Conservation (phyloP, 768 basidiomycete genomes). For the Hysterangium stoloniferum region DNA sequence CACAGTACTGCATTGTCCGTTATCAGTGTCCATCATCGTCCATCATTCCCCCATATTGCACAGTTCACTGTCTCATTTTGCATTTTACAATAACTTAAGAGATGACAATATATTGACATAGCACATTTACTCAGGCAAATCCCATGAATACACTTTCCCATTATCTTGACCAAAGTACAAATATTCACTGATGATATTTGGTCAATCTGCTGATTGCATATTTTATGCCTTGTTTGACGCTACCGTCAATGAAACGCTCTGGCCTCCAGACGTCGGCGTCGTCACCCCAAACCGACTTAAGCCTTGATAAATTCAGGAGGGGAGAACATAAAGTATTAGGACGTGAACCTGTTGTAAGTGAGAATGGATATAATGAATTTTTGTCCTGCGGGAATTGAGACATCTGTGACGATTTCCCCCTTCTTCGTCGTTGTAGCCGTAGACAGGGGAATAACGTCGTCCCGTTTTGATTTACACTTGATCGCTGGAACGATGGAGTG, state of each 20-base stretch:
- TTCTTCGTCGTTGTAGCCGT: conserved; percentile 39
- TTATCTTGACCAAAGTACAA: too few species aligned
- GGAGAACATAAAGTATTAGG: neutral
- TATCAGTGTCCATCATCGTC: too few species aligned
- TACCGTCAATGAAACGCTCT: conserved; percentile 13
- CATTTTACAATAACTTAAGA: too few species aligned
- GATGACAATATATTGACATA: too few species aligned
- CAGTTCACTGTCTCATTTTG: too few species aligned
- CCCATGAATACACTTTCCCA: too few species aligned
- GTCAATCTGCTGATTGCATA: too few species aligned
- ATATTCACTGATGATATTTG: too few species aligned
- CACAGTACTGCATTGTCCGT: too few species aligned
- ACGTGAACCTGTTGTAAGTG: conserved; percentile 43
- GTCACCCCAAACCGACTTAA: conserved; percentile 17
- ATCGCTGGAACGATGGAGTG: conserved; percentile 48
- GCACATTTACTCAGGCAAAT: too few species aligned
- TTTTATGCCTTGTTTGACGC: too few species aligned
- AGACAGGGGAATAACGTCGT: conserved; percentile 54
- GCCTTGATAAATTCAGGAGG: conserved; percentile 4
- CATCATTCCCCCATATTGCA: too few species aligned
- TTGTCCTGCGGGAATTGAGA: conserved; percentile 44
- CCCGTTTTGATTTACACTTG: conserved; percentile 41
- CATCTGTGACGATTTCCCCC: conserved; percentile 34
- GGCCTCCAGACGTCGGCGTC: conserved; percentile 21
- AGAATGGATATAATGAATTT: conserved; percentile 46